Base-by-base conservation (phyloP, 2,329 filamentous ascomycete species). In the Trichoderma koningii region DNA sequence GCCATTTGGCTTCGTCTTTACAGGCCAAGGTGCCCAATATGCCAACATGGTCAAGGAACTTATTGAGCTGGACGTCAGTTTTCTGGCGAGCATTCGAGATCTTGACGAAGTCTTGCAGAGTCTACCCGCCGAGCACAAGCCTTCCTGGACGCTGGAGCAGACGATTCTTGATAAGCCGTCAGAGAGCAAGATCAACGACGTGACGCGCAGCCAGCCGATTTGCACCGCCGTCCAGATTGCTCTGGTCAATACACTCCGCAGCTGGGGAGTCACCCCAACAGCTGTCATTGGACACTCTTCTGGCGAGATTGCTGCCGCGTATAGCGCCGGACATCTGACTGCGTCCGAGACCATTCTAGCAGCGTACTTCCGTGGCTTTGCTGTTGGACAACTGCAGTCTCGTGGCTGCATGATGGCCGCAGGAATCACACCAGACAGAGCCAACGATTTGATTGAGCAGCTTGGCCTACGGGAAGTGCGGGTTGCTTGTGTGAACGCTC, bases 1-100 rank as follows among this genome's bases (percentile, higher is more conserved):
- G 7, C 59, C 48, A 15, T 53, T 66, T 41, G 70, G 26, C 28
- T 67, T 68, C 19, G 66, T 71, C 38, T 72, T 72, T 61, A 72
- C 70, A 10, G 71, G 71, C 7, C 71, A 73, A 23, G 70, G 71
- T 9, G 71, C 70, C 2, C 71, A 73, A 47, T 73, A 68, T 60
- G 50, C 69, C 0, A 50, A 59, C 7, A 71, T 71, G 71, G 71
- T 56, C 10, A 55, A 30, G 6, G 65, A 68, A 19, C 48, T 71
- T 12, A 34, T 72, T 6, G 50, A 64, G 12, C 30, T 47, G 21
- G 50, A 55, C 26, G 15, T 9, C 15, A 10, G 30, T 50, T 71
- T 70, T 55, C 44, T 63, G 30, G 7, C 47, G 38, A 47, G 48
- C 50, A 62, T 72, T 38, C 60, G 59, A 26, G 64, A 66, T 23